Base-by-base conservation (phyloP, 2,329 filamentous ascomycete genomes). In the Cytospora leucostoma region DNA sequence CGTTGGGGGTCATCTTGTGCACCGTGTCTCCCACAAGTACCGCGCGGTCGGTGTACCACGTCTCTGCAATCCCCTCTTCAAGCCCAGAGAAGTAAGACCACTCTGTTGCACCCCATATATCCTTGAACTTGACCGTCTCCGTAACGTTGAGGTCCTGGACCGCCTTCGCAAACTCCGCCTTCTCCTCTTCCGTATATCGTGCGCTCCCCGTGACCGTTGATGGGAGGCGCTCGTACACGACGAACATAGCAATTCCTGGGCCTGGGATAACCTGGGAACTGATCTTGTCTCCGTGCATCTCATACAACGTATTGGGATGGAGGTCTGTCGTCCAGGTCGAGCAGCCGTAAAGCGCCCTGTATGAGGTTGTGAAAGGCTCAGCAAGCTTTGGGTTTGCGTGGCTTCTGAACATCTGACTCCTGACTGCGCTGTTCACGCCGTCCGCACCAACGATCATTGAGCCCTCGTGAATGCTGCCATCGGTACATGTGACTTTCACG, bases 371-470 rank as follows among this genome's bases (percentile, higher is more conserved):
- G 47, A 69, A 68, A 12, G 63, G 61, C 27, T 66, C 56, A 4
- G 63, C 62, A 5, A 64, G 27, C n/a, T 61, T 58, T 13, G 64
- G 57, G 44, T 61, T 44, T 7, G 37, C 40, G 13, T 64, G 58
- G 7, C 40, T 32, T 37, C 61, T 62, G 47, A 62, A 64, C 54
- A 71, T 69, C n/a, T 67, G 55, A 17, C 62, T 54, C 15, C 70
- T 63, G 19, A 71, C 68, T 4, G 55, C 50, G 64, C 70, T 71
- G 61, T 70, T 66, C 32, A 70, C 69, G 21, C 70, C 70, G 57
- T 72, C 70, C 19, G 67, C 65, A n/a, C 70, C 70, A 17, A 70
- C 56, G 38, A 72, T 56, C n/a, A 71, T 65, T 34, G 69, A 69
- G 15, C 70, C 70, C 7, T 65, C 59, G n/a, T 70, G 55, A 7